These are phyloP conservation scores for Linnemannia elongata DNA, from an alignment of 192 early-diverging fungal genomes.

Conservation along the genomic window DNA sequence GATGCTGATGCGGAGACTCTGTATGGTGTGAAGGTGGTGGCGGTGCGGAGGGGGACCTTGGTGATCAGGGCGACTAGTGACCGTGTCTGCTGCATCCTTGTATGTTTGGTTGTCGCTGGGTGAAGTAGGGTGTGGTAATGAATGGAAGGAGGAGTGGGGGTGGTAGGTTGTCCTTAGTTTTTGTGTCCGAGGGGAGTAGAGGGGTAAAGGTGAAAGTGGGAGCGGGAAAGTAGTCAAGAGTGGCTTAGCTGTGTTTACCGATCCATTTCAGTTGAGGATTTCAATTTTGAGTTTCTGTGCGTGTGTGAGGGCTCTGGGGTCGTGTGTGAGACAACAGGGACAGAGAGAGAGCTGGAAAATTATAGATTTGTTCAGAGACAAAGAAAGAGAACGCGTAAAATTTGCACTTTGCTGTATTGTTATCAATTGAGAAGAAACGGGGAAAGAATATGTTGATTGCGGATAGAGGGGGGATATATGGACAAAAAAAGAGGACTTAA, in stretches of 20 bases:
- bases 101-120: neutral
- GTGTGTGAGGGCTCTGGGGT: too few relatives aligned
- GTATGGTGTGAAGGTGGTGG: neutral
- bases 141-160: neutral
- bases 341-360: neutral
- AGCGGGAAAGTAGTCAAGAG: neutral
- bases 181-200: neutral
- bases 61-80: slow-evolving; percentile 14
- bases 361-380: neutral
- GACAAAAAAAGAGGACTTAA: neutral
- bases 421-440: too few relatives aligned
- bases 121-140: neutral
- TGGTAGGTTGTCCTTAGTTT: neutral
- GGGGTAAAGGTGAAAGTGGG: too few relatives aligned
- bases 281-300: neutral
- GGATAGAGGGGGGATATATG: too few relatives aligned
- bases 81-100: slow-evolving; percentile 21
- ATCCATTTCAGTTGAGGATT: neutral
- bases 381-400: neutral
- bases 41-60: slow-evolving; percentile 7
- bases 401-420: too few relatives aligned
- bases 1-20: neutral
- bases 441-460: too few relatives aligned
- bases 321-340: too few relatives aligned
- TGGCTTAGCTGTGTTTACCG: slow-evolving; percentile 5